Base-by-base conservation (phyloP, 495 filamentous ascomycete genomes). In the Xylaria flabelliformis region DNA sequence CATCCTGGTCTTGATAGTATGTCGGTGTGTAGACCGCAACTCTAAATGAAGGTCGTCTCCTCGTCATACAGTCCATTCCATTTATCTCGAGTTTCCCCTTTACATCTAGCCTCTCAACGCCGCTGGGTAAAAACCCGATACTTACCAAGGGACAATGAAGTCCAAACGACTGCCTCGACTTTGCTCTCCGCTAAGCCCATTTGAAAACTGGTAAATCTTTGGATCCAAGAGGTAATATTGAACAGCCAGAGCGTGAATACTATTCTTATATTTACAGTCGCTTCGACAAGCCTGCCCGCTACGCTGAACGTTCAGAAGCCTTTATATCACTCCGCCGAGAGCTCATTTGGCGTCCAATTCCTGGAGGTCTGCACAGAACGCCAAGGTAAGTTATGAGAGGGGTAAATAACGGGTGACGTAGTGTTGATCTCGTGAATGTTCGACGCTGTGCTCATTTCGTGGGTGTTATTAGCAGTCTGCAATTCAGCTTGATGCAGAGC, bases 381-480 rank as follows among this genome's bases (percentile, higher is more conserved):
- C 61, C 61, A 64, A 44, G 61, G 61, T n/a, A 39, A 42, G 2
- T 64, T 64, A 44, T 41, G 61, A 24, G 61, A 64, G n/a, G 61
- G 61, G 39, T 64, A 64, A 7, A 44, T 21, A 64, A 21, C 61
- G 39, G 61, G 61, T 12, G 36, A 29, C 3, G n/a, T 21, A 21
- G 9, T 19, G 61, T 64, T 64, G 39, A 64, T 64, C 21, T 42
- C 59, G 36, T 63, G 59, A 42, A 63, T 42, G 15, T 63, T 63
- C 59, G 36, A 63, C n/a, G 36, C n/a, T 39, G 59, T 63, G 36
- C 59, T 32, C 59, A 63, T 63, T 21, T 64, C 61, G 10, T 41
- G 61, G 10, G 61, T 44, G 26, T 64, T 64, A 1, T 64, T 39
- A 21, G 39, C 39, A 0, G 61, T 64, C 36, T 64, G 39, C 21